Evolutionary conservation across 108 stramenopile species (phyloP).

Genomic region (Skeletonema costatum): DNA sequence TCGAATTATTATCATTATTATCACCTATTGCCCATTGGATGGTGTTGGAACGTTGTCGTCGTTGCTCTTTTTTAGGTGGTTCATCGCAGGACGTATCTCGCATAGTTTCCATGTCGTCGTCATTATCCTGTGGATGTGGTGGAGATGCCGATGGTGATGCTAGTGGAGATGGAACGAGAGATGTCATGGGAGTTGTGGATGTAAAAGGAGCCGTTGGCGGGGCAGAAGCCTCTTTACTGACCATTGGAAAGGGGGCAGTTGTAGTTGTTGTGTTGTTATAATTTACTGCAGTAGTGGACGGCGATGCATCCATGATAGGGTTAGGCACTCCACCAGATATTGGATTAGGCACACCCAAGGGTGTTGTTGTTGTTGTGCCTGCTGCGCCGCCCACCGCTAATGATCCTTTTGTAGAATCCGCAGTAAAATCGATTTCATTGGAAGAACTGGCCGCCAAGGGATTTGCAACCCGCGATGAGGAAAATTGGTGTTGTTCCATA

Average conservation of each 20-base stretch:
- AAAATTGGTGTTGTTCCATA: background rate
- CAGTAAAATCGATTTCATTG: background rate
- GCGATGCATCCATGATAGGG: background rate
- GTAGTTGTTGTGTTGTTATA: too few relatives aligned
- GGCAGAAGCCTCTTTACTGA: background rate
- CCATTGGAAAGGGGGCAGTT: background rate
- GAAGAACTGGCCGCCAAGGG: background rate
- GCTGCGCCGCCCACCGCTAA: background rate
- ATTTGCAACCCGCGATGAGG: background rate
- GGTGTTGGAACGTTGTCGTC: background rate
- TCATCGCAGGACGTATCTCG: background rate
- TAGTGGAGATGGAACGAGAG: background rate
- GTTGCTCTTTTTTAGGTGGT: background rate
- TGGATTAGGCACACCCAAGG: background rate
- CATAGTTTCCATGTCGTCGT: background rate
- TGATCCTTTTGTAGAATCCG: background rate
- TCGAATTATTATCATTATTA: background rate
- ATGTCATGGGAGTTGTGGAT: background rate
- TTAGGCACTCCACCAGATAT: conserved; percentile 2
- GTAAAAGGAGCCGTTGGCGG: background rate
- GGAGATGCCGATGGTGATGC: background rate
- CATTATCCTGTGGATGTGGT: background rate
- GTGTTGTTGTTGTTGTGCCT: background rate
- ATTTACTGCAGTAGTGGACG: background rate
- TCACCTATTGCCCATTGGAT: background rate